Conservation (phyloP, 2,329 filamentous ascomycete genomes). For the Colletotrichum sp. region DNA sequence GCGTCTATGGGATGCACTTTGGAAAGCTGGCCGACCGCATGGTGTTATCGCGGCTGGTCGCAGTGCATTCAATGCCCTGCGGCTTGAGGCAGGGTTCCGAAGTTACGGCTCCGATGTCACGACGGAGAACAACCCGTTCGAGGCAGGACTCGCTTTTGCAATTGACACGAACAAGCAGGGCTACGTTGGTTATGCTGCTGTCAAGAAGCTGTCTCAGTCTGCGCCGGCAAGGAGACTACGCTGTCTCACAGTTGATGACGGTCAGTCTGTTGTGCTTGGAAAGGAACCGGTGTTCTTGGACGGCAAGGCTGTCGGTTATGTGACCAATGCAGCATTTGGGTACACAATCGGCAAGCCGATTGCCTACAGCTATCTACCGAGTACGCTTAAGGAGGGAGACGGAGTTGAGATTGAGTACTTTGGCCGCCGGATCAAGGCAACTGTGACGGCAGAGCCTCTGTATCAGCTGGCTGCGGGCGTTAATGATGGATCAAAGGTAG, state of each 20-base stretch:
- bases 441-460: conserved; percentile 55
- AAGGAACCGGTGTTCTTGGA: conserved; percentile 65
- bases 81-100: conserved; percentile 65
- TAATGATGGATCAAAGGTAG: not conserved
- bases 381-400: conserved; percentile 48
- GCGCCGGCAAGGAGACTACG: conserved; percentile 42
- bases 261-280: conserved; percentile 60
- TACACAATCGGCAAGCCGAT: conserved; percentile 64
- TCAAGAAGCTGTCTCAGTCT: conserved; percentile 43
- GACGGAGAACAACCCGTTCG: conserved; percentile 64
- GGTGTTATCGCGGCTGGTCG: conserved; percentile 65
- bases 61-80: conserved; percentile 60
- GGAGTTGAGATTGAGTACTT: conserved; percentile 68
- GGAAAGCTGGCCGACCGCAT: conserved; percentile 55
- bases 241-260: conserved; percentile 61
- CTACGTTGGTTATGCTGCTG: conserved; percentile 57
- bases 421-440: conserved; percentile 57
- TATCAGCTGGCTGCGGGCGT: conserved; percentile 29
- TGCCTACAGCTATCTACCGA: conserved; percentile 63
- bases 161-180: conserved; percentile 50
- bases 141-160: conserved; percentile 59
- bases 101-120: conserved; percentile 64
- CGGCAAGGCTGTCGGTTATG: conserved; percentile 56
- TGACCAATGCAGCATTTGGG: conserved; percentile 66
- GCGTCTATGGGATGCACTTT: conserved; percentile 64